phyloP scores from a whole-genome alignment of 179 eudicot genomes.

The Pouteria campechiana region DNA sequence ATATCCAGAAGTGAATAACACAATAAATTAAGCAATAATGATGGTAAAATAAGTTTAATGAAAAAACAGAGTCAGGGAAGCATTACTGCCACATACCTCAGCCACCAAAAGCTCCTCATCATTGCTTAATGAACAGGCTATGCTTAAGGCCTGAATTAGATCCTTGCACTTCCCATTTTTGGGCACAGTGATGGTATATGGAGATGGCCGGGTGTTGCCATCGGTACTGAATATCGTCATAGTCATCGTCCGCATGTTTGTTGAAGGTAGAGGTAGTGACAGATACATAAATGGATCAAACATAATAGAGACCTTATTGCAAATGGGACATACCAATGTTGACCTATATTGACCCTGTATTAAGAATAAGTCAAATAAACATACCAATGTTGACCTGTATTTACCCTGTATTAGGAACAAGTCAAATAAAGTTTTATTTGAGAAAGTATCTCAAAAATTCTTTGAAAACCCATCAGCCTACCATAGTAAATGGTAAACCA shows the following conservation, averaged over 20 bases:
- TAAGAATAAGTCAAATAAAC: neutral
- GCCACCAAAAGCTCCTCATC: slow-evolving; percentile 57
- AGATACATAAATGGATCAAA: slow-evolving; percentile 85
- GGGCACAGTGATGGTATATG: slow-evolving; percentile 58
- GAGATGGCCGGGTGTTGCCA: slow-evolving; percentile 37
- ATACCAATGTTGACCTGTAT: no score
- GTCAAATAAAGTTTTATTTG: no score
- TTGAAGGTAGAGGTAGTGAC: slow-evolving; percentile 66
- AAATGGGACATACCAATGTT: slow-evolving; percentile 58
- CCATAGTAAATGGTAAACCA: neutral
- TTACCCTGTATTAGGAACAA: no score
- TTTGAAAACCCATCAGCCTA: no score
- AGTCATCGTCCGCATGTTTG: slow-evolving; percentile 60
- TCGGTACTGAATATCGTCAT: slow-evolving; percentile 50
- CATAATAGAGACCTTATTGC: slow-evolving; percentile 57
- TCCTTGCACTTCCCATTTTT: slow-evolving; percentile 52
- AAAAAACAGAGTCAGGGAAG: neutral
- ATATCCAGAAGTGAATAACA: no score
- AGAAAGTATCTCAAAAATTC: no score
- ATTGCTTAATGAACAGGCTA: slow-evolving; percentile 41
- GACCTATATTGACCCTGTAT: slow-evolving; percentile 76
- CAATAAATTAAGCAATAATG: no score
- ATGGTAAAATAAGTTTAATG: neutral
- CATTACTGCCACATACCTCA: slow-evolving; percentile 41
- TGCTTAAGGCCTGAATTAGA: slow-evolving; percentile 53